phyloP scores from a whole-genome alignment of 179 eudicot species.

The Silene vulgaris region DNA sequence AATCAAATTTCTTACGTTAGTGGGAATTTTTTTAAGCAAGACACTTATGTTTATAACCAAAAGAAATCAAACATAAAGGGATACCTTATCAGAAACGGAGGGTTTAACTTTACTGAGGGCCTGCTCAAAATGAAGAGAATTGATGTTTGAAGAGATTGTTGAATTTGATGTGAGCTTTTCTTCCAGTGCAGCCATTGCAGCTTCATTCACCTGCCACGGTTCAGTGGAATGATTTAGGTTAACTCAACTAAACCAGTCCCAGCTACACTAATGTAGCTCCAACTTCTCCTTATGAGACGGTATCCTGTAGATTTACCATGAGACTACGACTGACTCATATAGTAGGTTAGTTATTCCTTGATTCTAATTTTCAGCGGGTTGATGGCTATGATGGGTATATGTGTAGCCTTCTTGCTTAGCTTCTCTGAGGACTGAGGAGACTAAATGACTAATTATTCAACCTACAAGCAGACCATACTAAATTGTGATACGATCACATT shows the following conservation, averaged over 20 bases:
- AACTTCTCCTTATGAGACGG: not conserved
- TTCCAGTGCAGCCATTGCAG: conserved; percentile 59
- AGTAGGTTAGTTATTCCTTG: no score
- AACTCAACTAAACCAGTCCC: not conserved
- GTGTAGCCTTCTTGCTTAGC: no score
- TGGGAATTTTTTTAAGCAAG: not conserved
- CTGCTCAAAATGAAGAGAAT: conserved; percentile 50
- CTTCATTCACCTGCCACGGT: conserved; percentile 56
- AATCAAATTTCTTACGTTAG: not conserved
- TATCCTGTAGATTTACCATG: no score
- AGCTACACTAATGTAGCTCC: not conserved
- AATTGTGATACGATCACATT: no score
- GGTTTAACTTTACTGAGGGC: conserved; percentile 57
- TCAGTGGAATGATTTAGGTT: not conserved
- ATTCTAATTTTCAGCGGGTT: no score
- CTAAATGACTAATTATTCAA: no score
- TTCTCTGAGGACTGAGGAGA: no score
- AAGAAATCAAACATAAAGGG: not conserved
- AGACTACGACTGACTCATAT: no score
- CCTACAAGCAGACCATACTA: no score
- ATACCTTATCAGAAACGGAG: conserved; percentile 73
- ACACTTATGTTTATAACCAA: not conserved
- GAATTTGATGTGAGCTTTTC: conserved; percentile 31
- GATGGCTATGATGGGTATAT: no score
- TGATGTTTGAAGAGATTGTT: conserved; percentile 34